Percentiles rank a stretch among this genome's conserved stretches.
phyloP scores from a whole-genome alignment of 805 yeast genomes.

The Saturnispora silvae region DNA sequence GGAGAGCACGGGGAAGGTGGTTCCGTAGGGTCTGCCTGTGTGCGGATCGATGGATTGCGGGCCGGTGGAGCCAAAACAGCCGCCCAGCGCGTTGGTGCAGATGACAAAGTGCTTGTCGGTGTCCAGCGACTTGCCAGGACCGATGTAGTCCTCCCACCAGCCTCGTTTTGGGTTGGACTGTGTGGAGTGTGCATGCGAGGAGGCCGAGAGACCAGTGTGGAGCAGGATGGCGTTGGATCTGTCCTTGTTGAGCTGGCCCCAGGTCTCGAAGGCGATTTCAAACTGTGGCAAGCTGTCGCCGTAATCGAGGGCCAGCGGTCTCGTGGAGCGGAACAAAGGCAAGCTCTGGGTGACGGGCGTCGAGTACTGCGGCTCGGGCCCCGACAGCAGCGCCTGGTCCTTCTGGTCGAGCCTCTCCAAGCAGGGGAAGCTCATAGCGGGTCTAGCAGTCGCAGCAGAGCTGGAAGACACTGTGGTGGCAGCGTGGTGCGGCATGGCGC shows the following conservation, averaged over 20 bases:
- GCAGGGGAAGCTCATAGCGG: conserved; percentile 74
- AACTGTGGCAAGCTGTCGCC: conserved; percentile 70
- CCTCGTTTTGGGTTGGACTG: conserved; percentile 59
- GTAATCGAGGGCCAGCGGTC: conserved; percentile 65
- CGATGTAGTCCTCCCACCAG: conserved; percentile 95
- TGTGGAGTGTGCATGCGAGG: conserved; percentile 87
- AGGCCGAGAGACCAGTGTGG: conserved; percentile 88
- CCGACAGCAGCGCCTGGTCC: conserved; percentile 32
- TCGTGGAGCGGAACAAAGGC: conserved; percentile 39
- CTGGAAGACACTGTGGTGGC: background rate
- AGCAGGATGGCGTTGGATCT: conserved; percentile 66
- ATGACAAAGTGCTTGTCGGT: conserved; percentile 73
- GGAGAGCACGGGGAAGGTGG: conserved; percentile 78
- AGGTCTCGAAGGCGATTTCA: conserved; percentile 83
- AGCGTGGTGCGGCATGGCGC: too few species aligned
- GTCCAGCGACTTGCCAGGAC: conserved; percentile 71
- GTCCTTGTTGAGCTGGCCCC: conserved; percentile 65
- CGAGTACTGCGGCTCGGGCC: conserved; percentile 83
- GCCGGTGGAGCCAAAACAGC: conserved; percentile 92
- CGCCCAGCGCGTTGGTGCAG: conserved; percentile 88
- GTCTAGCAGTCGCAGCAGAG: background rate
- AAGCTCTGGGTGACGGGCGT: conserved; percentile 57
- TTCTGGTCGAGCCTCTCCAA: conserved; percentile 63
- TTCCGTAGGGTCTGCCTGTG: conserved; percentile 58
- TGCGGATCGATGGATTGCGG: conserved; percentile 75